Evolutionary conservation across 2,329 filamentous ascomycete species (phyloP).

Genomic region (Fusarium austroafricanum): DNA sequence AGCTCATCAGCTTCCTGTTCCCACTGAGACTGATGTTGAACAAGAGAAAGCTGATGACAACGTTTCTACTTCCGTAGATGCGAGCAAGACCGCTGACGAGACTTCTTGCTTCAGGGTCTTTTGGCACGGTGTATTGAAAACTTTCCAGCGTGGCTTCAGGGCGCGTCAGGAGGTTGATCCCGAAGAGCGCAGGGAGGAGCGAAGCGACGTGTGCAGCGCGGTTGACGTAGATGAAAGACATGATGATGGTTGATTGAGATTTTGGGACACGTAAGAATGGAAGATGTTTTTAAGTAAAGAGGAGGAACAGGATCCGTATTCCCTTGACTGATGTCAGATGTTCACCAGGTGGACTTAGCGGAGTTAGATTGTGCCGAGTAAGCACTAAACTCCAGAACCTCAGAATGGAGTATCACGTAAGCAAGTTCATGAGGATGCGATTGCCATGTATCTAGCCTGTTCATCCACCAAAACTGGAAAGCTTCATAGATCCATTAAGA

Average conservation of each 20-base stretch:
- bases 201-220: neutral
- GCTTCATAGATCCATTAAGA: neutral
- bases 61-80: conserved; percentile 15
- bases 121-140: neutral
- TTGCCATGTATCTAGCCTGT: too few species aligned
- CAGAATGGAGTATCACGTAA: too few species aligned
- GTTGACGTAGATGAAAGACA: neutral
- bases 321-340: too few species aligned
- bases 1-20: neutral
- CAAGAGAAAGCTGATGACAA: conserved; percentile 3
- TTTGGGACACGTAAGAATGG: neutral
- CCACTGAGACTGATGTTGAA: neutral
- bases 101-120: neutral
- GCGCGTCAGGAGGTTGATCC: conserved; percentile 14
- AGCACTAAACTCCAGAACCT: too few species aligned
- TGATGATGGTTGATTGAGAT: neutral
- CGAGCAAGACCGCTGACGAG: conserved; percentile 2
- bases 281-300: too few species aligned
- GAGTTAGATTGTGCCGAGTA: too few species aligned
- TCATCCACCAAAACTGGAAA: neutral
- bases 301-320: too few species aligned
- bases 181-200: conserved; percentile 5
- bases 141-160: conserved; percentile 4
- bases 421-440: too few species aligned
- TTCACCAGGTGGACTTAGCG: too few species aligned